A percentile compares a stretch with the other conserved stretches of the same genome.
phyloP scores from a whole-genome alignment of 257 asterid genomes.

The Plectranthus barbatus region DNA sequence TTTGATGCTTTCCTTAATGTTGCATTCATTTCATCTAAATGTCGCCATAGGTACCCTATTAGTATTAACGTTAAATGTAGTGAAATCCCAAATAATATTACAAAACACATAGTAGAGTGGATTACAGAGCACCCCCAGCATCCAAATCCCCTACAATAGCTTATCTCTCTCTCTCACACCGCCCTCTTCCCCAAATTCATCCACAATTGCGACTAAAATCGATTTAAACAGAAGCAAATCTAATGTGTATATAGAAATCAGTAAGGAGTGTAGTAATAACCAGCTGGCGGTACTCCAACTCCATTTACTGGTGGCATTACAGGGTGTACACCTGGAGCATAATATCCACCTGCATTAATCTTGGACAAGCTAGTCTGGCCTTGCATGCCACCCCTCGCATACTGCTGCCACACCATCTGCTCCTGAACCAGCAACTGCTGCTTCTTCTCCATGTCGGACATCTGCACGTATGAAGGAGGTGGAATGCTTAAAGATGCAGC shows the following conservation, averaged over 20 bases:
- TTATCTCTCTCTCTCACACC: conserved; percentile 24
- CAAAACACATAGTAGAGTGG: conserved; percentile 25
- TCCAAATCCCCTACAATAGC: conserved; percentile 23
- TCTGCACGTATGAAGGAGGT: conserved; percentile 81
- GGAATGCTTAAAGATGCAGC: conserved; percentile 68
- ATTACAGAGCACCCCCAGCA: conserved; percentile 27
- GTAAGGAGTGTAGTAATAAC: conserved; percentile 48
- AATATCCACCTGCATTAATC: conserved; percentile 52
- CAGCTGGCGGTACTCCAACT: conserved; percentile 46
- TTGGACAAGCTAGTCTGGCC: conserved; percentile 69
- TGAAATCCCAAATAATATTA: conserved; percentile 16
- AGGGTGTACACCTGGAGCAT: conserved; percentile 45
- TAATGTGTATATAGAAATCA: conserved; percentile 27
- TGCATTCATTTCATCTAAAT: background rate
- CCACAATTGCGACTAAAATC: conserved; percentile 29
- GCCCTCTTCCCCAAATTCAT: conserved; percentile 27
- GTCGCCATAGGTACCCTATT: background rate
- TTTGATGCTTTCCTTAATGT: background rate
- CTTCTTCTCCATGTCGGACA: conserved; percentile 86
- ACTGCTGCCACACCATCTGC: conserved; percentile 78
- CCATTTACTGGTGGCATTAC: conserved; percentile 62
- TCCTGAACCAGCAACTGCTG: conserved; percentile 67
- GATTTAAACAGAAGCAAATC: conserved; percentile 13
- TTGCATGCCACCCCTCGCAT: conserved; percentile 63
- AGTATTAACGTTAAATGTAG: conserved; percentile 3